Evolutionary conservation across 2,329 filamentous ascomycete species (phyloP), one percentile per base, ranked within the genome.

Genomic region (Arthrobotrys conoides): DNA sequence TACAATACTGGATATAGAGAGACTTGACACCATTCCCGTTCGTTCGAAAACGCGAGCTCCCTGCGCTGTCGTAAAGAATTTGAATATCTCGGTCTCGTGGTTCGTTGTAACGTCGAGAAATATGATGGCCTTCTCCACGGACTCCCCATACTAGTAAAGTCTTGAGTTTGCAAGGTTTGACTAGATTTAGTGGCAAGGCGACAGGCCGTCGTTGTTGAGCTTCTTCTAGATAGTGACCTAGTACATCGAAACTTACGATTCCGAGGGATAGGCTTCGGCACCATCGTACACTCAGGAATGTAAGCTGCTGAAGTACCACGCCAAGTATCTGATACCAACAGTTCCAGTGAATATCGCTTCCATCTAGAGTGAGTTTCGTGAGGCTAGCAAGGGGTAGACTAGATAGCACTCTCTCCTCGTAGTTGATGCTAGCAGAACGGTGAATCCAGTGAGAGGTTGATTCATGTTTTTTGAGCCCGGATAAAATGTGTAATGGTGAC

Each of bases 261-360:
- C 75, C 68, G 2, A 78, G 63, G 20, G 75, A 78, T 27, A 78
- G 68, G 46, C 66, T 78, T 14, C 75, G 75, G 30, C 75, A 78
- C 75, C 75, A 78, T 44, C 75, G 57, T 33, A 78, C 75, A 30
- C 75, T 78, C 6, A 78, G 24, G 48, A 64, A 78, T 3, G 75
- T 78, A 20, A 78, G 75, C 36, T 78, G 75, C 14, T 55, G 53
- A 18, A 78, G 53, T 18, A 78, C 68, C 10, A 53, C 63, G 6
- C 71, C 71, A 1, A 72, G 38, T 16, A 72, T 51, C 6, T 78
- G 68, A 71, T 78, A 65, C 75, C 75, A 78, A 41, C 68, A 78
- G 33, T 68, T 72, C 75, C 75, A 78, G 48, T 72, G 75, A 20
- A 78, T 69, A 36, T 78, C 75, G 30, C 68, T 78, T 14, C 75